Conservation (phyloP, 371 early-diverging fungal species). For the Basidiobolus meristosporus region DNA sequence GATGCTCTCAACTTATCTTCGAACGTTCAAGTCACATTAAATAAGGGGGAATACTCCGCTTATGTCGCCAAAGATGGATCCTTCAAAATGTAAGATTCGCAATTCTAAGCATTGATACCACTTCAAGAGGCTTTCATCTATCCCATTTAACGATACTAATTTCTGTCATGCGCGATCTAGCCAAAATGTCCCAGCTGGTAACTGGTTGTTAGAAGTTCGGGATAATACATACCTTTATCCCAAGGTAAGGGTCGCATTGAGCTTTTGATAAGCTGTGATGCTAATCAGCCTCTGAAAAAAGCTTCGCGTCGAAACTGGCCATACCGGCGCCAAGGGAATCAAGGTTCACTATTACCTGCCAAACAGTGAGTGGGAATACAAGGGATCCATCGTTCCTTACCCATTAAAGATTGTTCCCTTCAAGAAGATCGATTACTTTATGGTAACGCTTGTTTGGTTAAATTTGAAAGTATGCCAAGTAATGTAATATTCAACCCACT, state of each 20-base stretch:
- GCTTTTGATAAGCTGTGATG: slow-evolving; percentile 7
- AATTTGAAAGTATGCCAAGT: not conserved
- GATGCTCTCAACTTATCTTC: not conserved
- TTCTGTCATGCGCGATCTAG: slow-evolving; percentile 1
- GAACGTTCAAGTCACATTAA: slow-evolving; percentile 4
- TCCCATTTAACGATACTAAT: not conserved
- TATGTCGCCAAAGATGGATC: slow-evolving; percentile 12
- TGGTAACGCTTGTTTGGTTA: not conserved
- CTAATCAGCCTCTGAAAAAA: slow-evolving; percentile 5
- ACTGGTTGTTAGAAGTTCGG: slow-evolving; percentile 17
- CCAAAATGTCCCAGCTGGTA: slow-evolving; percentile 15
- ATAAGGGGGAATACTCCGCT: slow-evolving; percentile 8
- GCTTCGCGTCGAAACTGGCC: not conserved
- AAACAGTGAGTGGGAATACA: not conserved
- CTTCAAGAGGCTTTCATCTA: not conserved
- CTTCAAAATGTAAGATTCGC: slow-evolving; percentile 8
- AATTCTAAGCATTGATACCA: not conserved
- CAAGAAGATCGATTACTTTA: slow-evolving; percentile 1
- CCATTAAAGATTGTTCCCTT: slow-evolving; percentile 4
- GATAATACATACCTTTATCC: slow-evolving; percentile 13
- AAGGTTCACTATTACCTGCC: no score
- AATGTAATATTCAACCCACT: not conserved
- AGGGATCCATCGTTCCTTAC: not conserved
- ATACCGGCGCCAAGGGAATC: not conserved
- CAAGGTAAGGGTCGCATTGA: slow-evolving; percentile 8